Base-by-base conservation (phyloP, 805 yeast species). In the Zygotorulaspora danielsina region DNA sequence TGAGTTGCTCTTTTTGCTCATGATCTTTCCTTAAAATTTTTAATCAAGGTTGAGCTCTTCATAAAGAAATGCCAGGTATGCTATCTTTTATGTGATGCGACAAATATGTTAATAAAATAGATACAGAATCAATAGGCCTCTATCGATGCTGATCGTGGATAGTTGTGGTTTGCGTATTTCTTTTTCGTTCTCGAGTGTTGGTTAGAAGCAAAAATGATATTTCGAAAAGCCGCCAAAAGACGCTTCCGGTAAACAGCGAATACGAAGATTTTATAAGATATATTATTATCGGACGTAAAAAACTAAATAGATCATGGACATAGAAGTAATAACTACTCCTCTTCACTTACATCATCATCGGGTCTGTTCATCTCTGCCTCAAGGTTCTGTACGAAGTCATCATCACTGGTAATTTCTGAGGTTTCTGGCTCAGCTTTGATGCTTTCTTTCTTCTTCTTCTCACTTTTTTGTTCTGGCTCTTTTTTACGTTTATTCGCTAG, bases 291-390 rank as follows among this genome's bases (percentile, higher is more conserved):
- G n/a, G n/a, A n/a, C n/a, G n/a, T n/a, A n/a, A n/a, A n/a, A n/a
- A n/a, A n/a, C n/a, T n/a, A n/a, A n/a, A n/a, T n/a, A n/a, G n/a
- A n/a, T n/a, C n/a, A n/a, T n/a, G n/a, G n/a, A n/a, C n/a, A n/a
- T n/a, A n/a, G n/a, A n/a, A n/a, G n/a, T n/a, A n/a, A n/a, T n/a
- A n/a, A n/a, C n/a, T 36, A 55, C 33, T 57, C 62, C 37, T 57
- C 62, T 39, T 57, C 63, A 21, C 61, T 55, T 9, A 49, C 53
- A 19, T 59, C 63, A 15, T 57, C 63, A 16, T 50, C 54, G 6
- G 50, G 53, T 32, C 48, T 53, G 36, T 53, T 50, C 58, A 60
- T 56, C 32, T 59, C 65, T 9, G 60, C 60, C 30, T 61, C 65
- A 16, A 61, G 45, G 29, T 57, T 57, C 32, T 57, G 56, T 5